Evolutionary conservation across 352 stramenopile species (phyloP), one percentile per base, ranked within the genome.

Genomic region (Phytophthora idaei): DNA sequence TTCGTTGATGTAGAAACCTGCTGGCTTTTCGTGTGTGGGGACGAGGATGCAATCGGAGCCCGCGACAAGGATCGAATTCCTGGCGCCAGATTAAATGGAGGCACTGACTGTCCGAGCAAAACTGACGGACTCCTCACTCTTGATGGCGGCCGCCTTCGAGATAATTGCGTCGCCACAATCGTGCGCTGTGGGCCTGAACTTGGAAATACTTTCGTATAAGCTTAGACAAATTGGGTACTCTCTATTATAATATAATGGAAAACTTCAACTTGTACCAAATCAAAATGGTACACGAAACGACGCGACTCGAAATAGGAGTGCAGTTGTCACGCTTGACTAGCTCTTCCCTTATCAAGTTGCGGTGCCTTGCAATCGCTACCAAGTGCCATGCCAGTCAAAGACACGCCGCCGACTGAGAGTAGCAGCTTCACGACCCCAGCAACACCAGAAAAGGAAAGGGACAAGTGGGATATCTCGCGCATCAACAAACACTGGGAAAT

Each of bases 401-500:
- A 74, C n/a, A 31, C 41, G 4, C 25, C 42, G 11, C 25, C 60
- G 45, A 12, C 15, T 25, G 61, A 73, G 17, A 61, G 1, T 41
- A 48, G 5, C 41, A 61, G 7, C 27, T 36, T 37, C 10, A 46
- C 44, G 9, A 41, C 54, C 3, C 31, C 31, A 11, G 21, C 34
- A 21, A 50, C 28, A 1, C 28, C 42, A n/a, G 57, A 65, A 59
- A 52, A 34, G 12, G 36, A 41, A 15, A 39, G 49, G 12, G 61
- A 65, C 37, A 61, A 56, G 31, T 93, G 85, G 85, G 80, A 92
- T 34, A 91, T 93, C 64, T 87, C 76, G 29, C 76, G 83, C 9
- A 63, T 93, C 57, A 92, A 88, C 71, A 83, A 84, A 41, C 80
- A 79, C 61, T 93, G 85, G 85, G 81, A 83, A 55, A 93, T 91